Evolutionary conservation across 495 filamentous ascomycete species (phyloP), one percentile per base, ranked within the genome.

Genomic region (Parathielavia appendiculata): DNA sequence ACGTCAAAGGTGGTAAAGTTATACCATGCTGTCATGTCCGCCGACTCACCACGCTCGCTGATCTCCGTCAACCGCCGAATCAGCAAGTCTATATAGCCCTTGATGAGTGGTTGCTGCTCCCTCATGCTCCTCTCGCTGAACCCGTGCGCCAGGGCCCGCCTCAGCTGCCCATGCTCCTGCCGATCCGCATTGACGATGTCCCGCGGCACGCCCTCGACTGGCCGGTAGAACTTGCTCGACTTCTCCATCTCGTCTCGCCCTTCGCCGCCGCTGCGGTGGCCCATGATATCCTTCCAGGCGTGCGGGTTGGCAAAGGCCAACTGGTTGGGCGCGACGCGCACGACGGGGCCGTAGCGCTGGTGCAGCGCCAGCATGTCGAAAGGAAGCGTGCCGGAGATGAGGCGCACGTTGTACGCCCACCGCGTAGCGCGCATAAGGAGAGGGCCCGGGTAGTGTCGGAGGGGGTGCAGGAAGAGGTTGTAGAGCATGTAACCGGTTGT

Each of bases 1-100:
- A 85, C 70, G 63, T 86, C 84, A 60, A 87, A 86, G 14, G 82
- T 83, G 0, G 76, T 79, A 58, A 66, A 85, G 45, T 82, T 83
- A 54, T 79, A 81, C 83, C 82, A 85, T 32, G 76, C 68, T 5
- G 66, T 65, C 43, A 86, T 65, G 48, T 81, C 71, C 1, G 83
- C 63, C 8, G 62, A 19, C 22, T 46, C 54, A 11, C 71, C 74
- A n/a, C 26, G 54, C 9, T 57, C 50, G n/a, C 63, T n/a, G 45
- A 71, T 63, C 60, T 77, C 76, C 32, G 68, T 56, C 35, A 86
- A 51, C 45, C 70, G 65, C 41, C 58, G 47, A 3, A 85, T 70
- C 12, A 84, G 60, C 23, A 80, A 57, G 63, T 83, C 73, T 13
- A 75, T 67, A 52, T 81, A 78, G 13, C 60, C 55, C 19, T 66